These are phyloP conservation scores for Isatis lusitanica DNA, from an alignment of 441 rosid species.

Conservation along the genomic window DNA sequence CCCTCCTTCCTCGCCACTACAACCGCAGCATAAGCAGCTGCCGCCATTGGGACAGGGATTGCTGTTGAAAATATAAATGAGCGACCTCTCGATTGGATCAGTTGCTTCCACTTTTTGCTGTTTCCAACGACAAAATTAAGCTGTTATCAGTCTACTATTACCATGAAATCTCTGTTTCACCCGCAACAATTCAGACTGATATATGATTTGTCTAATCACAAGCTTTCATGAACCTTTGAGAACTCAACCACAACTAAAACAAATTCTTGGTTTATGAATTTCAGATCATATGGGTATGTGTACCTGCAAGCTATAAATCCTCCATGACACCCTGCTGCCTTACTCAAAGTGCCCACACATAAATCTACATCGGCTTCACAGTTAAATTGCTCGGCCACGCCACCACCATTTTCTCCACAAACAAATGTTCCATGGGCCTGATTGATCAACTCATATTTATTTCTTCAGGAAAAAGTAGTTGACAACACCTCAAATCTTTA, in stretches of 20 bases:
- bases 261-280: background rate
- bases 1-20: slow-evolving; percentile 75
- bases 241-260: background rate
- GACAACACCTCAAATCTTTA: background rate
- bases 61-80: slow-evolving; percentile 94
- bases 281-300: background rate
- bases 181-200: background rate
- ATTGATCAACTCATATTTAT: slow-evolving; percentile 11
- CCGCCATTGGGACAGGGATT: slow-evolving; percentile 75
- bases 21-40: slow-evolving; percentile 93
- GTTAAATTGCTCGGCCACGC: slow-evolving; percentile 82
- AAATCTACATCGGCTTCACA: slow-evolving; percentile 85
- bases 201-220: background rate
- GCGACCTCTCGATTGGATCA: slow-evolving; percentile 85
- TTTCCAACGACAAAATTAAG: slow-evolving; percentile 20
- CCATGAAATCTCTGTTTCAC: background rate
- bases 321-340: slow-evolving; percentile 98
- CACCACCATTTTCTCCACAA: slow-evolving; percentile 91
- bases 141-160: background rate
- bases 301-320: slow-evolving; percentile 97
- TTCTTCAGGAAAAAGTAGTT: slow-evolving; percentile 8
- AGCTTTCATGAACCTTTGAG: background rate
- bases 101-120: slow-evolving; percentile 92
- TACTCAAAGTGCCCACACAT: slow-evolving; percentile 91
- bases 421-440: slow-evolving; percentile 99